Percentiles rank a stretch among this genome's conserved stretches.
These are phyloP conservation scores for Leccinum griseonigrum DNA, from an alignment of 1,284 basidiomycete genomes.

Conservation along the genomic window DNA sequence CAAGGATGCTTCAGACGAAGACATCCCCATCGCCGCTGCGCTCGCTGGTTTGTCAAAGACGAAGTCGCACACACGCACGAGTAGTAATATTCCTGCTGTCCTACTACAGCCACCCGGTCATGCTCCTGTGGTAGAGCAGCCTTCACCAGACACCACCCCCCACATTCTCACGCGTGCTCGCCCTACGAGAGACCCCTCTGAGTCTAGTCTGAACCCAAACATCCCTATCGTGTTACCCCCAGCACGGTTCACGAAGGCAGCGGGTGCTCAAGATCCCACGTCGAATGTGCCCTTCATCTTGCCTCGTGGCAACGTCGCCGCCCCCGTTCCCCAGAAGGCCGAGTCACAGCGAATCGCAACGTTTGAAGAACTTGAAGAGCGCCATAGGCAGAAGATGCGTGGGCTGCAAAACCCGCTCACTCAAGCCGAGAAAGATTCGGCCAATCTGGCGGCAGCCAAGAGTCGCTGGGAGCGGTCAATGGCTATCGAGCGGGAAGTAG, in stretches of 20 bases:
- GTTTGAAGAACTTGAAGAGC: slow-evolving; percentile 76
- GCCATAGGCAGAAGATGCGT: slow-evolving; percentile 78
- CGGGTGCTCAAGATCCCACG: slow-evolving; percentile 17
- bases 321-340: slow-evolving; percentile 49
- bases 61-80: slow-evolving; percentile 36
- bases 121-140: slow-evolving; percentile 28
- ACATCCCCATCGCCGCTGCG: slow-evolving; percentile 51
- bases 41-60: slow-evolving; percentile 27
- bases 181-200: slow-evolving; percentile 27
- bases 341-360: slow-evolving; percentile 56
- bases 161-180: slow-evolving; percentile 67
- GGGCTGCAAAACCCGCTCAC: slow-evolving; percentile 74
- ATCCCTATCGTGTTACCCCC: slow-evolving; percentile 33
- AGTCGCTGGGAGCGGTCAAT: slow-evolving; percentile 75
- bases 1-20: slow-evolving; percentile 40
- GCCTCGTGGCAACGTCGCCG: slow-evolving; percentile 36
- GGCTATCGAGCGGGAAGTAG: slow-evolving; percentile 64
- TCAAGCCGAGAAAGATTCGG: slow-evolving; percentile 67
- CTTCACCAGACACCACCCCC: slow-evolving; percentile 31
- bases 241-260: slow-evolving; percentile 16
- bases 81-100: slow-evolving; percentile 39
- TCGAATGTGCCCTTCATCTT: slow-evolving; percentile 30
- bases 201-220: slow-evolving; percentile 22
- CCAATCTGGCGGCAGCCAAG: slow-evolving; percentile 64
- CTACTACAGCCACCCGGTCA: slow-evolving; percentile 64